A percentile compares a stretch with the other conserved stretches of the same genome.
Evolutionary conservation across 176 grass and related monocot species (phyloP).

Genomic region (Oryza meridionalis): DNA sequence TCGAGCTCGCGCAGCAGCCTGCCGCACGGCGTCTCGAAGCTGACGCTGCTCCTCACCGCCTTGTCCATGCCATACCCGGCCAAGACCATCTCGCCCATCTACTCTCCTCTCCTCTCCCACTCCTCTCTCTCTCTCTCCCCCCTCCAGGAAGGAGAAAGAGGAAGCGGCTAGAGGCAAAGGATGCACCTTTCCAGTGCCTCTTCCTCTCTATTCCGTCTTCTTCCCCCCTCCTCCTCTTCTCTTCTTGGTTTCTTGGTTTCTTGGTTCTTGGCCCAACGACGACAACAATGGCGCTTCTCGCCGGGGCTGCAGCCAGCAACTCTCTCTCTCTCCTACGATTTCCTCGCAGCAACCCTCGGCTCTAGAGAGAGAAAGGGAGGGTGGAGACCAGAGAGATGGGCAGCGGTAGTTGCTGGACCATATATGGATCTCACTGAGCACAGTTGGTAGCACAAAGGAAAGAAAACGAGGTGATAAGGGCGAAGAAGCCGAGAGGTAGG

Average conservation of each 20-base stretch:
- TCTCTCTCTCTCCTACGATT: not conserved
- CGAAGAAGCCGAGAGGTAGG: slow-evolving; percentile 33
- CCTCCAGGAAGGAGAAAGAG: slow-evolving; percentile 44
- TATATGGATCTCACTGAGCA: slow-evolving; percentile 54
- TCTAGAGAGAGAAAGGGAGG: slow-evolving; percentile 37
- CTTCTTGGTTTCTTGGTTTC: slow-evolving; percentile 26
- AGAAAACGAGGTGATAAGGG: slow-evolving; percentile 45
- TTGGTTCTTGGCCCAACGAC: slow-evolving; percentile 24
- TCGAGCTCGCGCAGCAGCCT: slow-evolving; percentile 85
- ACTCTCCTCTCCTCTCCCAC: slow-evolving; percentile 20
- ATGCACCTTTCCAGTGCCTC: slow-evolving; percentile 6
- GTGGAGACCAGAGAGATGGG: slow-evolving; percentile 22
- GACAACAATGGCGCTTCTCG: slow-evolving; percentile 34
- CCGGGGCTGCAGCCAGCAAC: not conserved
- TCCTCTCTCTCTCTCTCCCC: slow-evolving; percentile 10
- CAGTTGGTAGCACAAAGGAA: slow-evolving; percentile 44
- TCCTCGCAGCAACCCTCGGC: slow-evolving; percentile 29
- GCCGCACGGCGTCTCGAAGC: slow-evolving; percentile 77
- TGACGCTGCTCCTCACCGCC: slow-evolving; percentile 54
- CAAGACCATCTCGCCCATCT: slow-evolving; percentile 64
- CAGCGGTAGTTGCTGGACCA: slow-evolving; percentile 42
- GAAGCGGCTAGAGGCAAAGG: slow-evolving; percentile 29
- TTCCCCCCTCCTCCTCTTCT: not conserved
- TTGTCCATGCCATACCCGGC: slow-evolving; percentile 50
- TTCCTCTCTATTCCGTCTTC: not conserved